These are phyloP conservation scores for Phlyctochytrium planicorne DNA, from an alignment of 192 early-diverging fungal genomes.

Conservation along the genomic window DNA sequence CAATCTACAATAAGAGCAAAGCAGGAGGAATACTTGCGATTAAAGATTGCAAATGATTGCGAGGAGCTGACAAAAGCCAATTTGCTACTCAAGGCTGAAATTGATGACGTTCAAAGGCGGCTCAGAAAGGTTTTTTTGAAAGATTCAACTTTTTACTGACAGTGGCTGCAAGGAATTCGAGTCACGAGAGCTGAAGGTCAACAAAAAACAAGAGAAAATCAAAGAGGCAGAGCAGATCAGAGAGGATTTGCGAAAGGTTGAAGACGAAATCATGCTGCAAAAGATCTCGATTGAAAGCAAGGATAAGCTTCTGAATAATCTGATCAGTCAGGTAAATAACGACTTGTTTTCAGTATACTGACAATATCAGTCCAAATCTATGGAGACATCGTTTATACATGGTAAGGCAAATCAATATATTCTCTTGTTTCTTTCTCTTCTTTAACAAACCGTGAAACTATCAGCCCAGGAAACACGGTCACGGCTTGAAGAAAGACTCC, in stretches of 20 bases:
- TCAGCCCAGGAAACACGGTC: slow-evolving; percentile 35
- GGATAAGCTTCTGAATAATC: slow-evolving; percentile 29
- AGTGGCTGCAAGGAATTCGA: slow-evolving; percentile 43
- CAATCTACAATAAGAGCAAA: slow-evolving; percentile 27
- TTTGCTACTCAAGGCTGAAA: slow-evolving; percentile 27
- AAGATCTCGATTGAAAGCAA: slow-evolving; percentile 40
- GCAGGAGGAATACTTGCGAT: slow-evolving; percentile 36
- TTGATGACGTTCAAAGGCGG: slow-evolving; percentile 34
- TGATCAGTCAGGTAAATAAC: slow-evolving; percentile 24
- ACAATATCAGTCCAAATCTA: neutral
- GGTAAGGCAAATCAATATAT: slow-evolving; percentile 21
- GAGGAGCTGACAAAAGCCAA: slow-evolving; percentile 34
- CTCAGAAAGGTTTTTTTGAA: slow-evolving; percentile 17
- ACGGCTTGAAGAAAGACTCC: slow-evolving; percentile 31
- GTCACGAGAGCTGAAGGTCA: slow-evolving; percentile 16
- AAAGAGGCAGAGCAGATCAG: slow-evolving; percentile 29
- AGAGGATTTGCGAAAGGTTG: slow-evolving; percentile 25
- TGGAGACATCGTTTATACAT: no score
- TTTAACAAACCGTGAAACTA: neutral
- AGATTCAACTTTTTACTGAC: no score
- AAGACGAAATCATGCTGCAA: slow-evolving; percentile 40
- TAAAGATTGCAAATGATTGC: slow-evolving; percentile 34
- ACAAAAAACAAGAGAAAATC: slow-evolving; percentile 25
- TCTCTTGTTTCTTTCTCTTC: neutral
- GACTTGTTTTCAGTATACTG: neutral